Evolutionary conservation across 2,329 filamentous ascomycete species (phyloP).

Genomic region (Dactylellina cionopaga): DNA sequence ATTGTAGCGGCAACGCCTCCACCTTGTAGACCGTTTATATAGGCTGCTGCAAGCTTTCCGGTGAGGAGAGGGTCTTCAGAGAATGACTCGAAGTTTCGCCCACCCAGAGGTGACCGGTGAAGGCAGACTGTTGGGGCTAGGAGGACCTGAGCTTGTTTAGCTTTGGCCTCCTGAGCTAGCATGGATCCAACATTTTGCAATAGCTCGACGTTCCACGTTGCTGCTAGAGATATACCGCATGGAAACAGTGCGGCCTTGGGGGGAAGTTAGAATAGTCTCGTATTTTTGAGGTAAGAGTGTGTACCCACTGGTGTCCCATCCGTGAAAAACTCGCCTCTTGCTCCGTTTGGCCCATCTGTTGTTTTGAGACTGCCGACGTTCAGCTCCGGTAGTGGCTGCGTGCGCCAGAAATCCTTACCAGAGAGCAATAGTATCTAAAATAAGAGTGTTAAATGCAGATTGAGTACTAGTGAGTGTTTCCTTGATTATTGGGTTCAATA

Average conservation of each 20-base stretch:
- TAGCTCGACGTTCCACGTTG: conserved; percentile 69
- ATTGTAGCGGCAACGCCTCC: conserved; percentile 75
- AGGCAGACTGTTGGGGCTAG: conserved; percentile 74
- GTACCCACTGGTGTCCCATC: conserved; percentile 73
- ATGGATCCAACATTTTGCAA: conserved; percentile 65
- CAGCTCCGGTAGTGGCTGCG: conserved; percentile 68
- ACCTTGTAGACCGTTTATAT: conserved; percentile 71
- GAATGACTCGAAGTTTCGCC: conserved; percentile 86
- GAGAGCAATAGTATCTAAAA: conserved; percentile 50
- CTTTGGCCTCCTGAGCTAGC: conserved; percentile 67
- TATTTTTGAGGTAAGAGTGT: conserved; percentile 60
- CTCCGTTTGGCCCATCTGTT: conserved; percentile 55
- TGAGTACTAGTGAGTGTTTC: background rate
- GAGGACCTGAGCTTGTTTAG: conserved; percentile 69
- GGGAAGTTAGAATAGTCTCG: background rate
- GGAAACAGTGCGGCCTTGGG: conserved; percentile 72
- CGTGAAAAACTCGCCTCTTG: conserved; percentile 62
- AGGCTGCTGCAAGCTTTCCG: conserved; percentile 73
- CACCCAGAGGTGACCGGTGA: conserved; percentile 81
- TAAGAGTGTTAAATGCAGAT: background rate
- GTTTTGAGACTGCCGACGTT: conserved; percentile 53
- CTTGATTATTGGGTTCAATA: background rate
- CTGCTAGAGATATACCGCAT: conserved; percentile 68
- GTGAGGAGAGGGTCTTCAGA: conserved; percentile 75
- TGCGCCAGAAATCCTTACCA: conserved; percentile 72